Evolutionary conservation across 306 rosid genomes (phyloP), one percentile per base, ranked within the genome.

Genomic region (Castanea mollissima): DNA sequence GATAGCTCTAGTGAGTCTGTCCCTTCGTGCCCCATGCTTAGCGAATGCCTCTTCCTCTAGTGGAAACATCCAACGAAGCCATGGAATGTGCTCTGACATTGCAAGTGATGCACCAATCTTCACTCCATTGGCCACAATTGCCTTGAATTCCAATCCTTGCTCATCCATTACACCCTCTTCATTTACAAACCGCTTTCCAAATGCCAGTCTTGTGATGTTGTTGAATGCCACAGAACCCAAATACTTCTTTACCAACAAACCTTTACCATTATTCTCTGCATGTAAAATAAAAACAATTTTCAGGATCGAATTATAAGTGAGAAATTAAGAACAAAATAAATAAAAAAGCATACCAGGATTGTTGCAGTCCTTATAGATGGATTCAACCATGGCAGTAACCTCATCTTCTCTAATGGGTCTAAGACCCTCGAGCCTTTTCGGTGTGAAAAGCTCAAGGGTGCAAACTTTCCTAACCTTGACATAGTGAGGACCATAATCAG

Each of bases 31-130:
- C 0, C 91, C 95, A 0, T 94, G 96, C 60, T 90, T 83, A 5
- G 92, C 91, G 13, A 10, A 2, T 35, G 44, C 97, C 32, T 80
- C 95, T 21, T 94, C 95, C 77, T 94, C 94, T 0, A 90, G 74
- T 1, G 97, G 99, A 86, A 86, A 91, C 91, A 91, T 89, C 97
- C 94, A 92, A 0, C 94, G 92, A 23, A 94, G 77, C 99, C 97
- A 91, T 2, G 90, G 90, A 46, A 94, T 90, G 81, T 92, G 92
- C 83, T 90, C 97, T 0, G 94, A 88, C 91, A 90, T 91, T 29
- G 89, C 84, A 0, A 92, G 85, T 35, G 99, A 92, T 18, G 91
- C 99, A 4, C 99, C 93, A 2, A 89, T 80, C 88, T 92, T 92
- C 18, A 90, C 74, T 13, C 97, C 99, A 73, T 91, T 91, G 19